Percentiles rank a stretch among this genome's conserved stretches.
phyloP scores from a whole-genome alignment of 2,329 filamentous ascomycete genomes.

The Annulohypoxylon truncatum region DNA sequence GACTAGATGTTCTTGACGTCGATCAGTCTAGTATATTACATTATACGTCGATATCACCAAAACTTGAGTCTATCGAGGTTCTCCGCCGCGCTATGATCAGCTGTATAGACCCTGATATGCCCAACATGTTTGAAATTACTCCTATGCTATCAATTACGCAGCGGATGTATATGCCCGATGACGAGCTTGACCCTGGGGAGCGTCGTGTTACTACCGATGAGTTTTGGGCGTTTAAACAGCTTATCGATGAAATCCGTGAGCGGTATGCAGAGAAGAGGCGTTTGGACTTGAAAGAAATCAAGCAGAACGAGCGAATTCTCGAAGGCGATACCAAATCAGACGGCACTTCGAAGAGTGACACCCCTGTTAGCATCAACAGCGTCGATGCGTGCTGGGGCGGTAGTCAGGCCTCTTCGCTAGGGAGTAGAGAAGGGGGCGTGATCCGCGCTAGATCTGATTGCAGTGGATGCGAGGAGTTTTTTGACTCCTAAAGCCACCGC shows the following conservation, averaged over 20 bases:
- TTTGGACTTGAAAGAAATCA: neutral
- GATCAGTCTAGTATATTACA: neutral
- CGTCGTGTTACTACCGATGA: neutral
- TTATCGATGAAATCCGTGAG: neutral
- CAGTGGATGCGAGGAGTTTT: neutral
- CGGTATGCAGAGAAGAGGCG: neutral
- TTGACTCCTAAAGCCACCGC: slow-evolving; percentile 26
- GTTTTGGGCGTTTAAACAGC: neutral
- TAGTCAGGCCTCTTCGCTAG: neutral
- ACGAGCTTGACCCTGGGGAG: neutral
- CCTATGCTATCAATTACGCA: neutral
- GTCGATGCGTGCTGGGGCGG: neutral
- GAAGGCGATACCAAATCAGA: neutral
- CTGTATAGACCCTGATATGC: neutral
- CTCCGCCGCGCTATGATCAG: neutral
- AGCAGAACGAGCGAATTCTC: too few relatives aligned
- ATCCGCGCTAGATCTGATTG: neutral
- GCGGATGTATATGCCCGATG: neutral
- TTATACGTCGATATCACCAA: neutral
- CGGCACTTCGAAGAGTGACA: neutral
- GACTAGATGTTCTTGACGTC: neutral
- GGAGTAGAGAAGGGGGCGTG: neutral
- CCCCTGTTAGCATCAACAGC: neutral
- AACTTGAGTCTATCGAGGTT: neutral
- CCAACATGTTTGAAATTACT: neutral